Evolutionary conservation across 1,284 basidiomycete species (phyloP).

Genomic region (Peniophora sp.): DNA sequence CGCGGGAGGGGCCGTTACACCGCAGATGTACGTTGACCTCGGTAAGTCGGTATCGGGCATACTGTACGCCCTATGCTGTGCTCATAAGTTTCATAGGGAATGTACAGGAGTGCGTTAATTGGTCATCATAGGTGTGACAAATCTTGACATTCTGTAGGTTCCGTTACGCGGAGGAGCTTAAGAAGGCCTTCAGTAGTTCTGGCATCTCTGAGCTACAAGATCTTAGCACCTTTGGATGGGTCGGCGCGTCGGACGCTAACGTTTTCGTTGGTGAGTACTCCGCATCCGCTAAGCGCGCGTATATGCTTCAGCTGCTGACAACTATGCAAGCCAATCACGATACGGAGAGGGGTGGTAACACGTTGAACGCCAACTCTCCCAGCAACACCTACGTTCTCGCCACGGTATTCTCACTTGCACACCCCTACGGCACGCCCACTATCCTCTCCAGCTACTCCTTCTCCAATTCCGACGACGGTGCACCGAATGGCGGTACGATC

Average conservation of each 20-base stretch:
- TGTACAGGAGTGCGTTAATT: background rate
- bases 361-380: constrained; percentile 51
- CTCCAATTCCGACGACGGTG: constrained; percentile 35
- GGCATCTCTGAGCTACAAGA: constrained; percentile 18
- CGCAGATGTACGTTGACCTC: constrained; percentile 18
- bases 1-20: constrained; percentile 8
- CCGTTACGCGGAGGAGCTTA: constrained; percentile 20
- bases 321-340: constrained; percentile 64
- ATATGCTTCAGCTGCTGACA: too few relatives aligned
- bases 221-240: constrained; percentile 37
- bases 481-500: constrained; percentile 39
- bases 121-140: background rate
- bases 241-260: constrained; percentile 45
- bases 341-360: constrained; percentile 53
- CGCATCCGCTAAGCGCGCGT: too few relatives aligned
- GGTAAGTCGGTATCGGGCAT: too few relatives aligned
- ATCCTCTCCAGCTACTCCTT: constrained; percentile 55
- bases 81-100: too few relatives aligned
- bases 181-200: constrained; percentile 17
- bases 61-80: too few relatives aligned
- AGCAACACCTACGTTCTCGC: constrained; percentile 58
- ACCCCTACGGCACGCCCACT: constrained; percentile 59
- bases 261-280: too few relatives aligned
- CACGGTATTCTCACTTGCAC: constrained; percentile 56
- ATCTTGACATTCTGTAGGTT: constrained; percentile 32